These are phyloP conservation scores for Penicillium sp. DNA, from an alignment of 2,329 filamentous ascomycete genomes.

Conservation along the genomic window DNA sequence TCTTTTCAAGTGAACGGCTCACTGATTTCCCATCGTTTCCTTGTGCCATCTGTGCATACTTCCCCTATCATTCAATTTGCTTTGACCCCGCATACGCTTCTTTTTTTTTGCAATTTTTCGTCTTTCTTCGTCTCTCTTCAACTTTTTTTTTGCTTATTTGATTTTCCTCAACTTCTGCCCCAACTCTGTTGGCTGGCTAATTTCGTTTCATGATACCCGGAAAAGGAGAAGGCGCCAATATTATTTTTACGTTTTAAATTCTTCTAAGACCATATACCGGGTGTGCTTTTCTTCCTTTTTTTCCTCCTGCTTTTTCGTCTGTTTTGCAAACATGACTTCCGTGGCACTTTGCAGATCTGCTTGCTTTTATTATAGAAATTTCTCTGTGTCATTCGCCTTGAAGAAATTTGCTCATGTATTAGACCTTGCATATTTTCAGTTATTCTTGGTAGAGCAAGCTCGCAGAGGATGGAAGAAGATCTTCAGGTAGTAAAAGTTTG, in stretches of 20 bases:
- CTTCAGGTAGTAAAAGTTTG: no score
- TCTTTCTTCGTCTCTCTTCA: not conserved
- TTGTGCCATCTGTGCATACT: not conserved
- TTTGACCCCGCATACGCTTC: not conserved
- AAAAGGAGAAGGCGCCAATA: slow-evolving; percentile 8
- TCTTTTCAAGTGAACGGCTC: slow-evolving; percentile 50
- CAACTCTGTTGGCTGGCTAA: not conserved
- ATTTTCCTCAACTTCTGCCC: not conserved
- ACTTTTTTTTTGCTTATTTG: not conserved
- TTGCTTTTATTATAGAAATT: not conserved
- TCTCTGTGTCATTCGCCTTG: not conserved
- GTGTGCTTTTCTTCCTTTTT: slow-evolving; percentile 1
- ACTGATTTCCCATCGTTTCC: no score
- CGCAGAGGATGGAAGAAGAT: not conserved
- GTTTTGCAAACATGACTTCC: not conserved
- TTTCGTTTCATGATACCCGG: slow-evolving; percentile 15
- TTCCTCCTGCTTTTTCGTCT: not conserved
- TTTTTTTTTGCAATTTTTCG: not conserved
- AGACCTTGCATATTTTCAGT: not conserved
- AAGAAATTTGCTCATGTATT: not conserved
- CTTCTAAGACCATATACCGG: not conserved
- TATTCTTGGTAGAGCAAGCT: no score
- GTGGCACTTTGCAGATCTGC: not conserved
- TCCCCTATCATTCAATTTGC: not conserved
- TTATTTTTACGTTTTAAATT: slow-evolving; percentile 8